phyloP scores from a whole-genome alignment of 495 filamentous ascomycete species.

The Platismatia glauca region DNA sequence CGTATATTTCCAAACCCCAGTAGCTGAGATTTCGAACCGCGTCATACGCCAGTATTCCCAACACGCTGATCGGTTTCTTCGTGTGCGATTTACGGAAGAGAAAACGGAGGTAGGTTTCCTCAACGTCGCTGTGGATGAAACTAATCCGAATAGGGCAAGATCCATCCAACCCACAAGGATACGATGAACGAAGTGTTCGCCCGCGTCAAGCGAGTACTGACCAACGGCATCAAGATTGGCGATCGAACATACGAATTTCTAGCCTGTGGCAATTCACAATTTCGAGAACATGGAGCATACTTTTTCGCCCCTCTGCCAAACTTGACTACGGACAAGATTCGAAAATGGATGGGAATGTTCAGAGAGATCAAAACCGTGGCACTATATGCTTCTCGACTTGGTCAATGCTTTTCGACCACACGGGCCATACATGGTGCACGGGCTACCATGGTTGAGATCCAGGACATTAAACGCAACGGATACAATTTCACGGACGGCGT shows the following conservation, averaged over 20 bases:
- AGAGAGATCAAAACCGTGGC: constrained; percentile 66
- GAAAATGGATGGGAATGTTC: constrained; percentile 87
- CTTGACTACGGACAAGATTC: constrained; percentile 62
- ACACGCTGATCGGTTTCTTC: constrained; percentile 73
- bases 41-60: constrained; percentile 64
- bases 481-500: constrained; percentile 86
- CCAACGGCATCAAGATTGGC: constrained; percentile 73
- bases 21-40: constrained; percentile 79
- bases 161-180: constrained; percentile 45
- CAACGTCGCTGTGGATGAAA: background rate
- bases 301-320: constrained; percentile 62
- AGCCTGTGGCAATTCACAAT: constrained; percentile 91
- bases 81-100: constrained; percentile 87
- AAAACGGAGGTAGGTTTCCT: constrained; percentile 39
- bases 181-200: constrained; percentile 64
- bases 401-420: constrained; percentile 95
- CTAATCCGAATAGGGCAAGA: constrained; percentile 39
- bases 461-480: constrained; percentile 57
- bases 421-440: constrained; percentile 48
- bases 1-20: constrained; percentile 66
- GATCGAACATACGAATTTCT: constrained; percentile 80
- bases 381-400: constrained; percentile 77
- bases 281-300: constrained; percentile 86
- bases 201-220: constrained; percentile 60
- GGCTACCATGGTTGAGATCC: constrained; percentile 35